Base-by-base conservation (phyloP, 2,329 filamentous ascomycete species). In the Mycosphaerella arachidis region DNA sequence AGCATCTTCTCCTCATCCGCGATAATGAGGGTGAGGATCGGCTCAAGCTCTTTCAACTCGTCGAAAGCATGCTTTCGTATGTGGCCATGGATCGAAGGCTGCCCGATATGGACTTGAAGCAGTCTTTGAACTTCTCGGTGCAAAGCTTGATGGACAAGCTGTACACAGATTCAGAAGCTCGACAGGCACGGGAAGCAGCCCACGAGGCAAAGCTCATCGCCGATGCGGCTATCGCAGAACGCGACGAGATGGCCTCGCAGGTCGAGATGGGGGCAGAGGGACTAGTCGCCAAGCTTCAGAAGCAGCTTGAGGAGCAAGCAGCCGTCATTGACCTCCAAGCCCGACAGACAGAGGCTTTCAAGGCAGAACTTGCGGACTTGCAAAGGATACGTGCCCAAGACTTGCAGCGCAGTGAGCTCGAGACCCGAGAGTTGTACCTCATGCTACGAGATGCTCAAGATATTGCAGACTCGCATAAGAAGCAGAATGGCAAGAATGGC, bases 381-480 rank as follows among this genome's bases (percentile, higher is more conserved):
- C 92, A 96, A 74, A 86, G 91, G 13, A 79, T 97, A 63, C 85
- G 93, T 62, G 89, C 90, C 18, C 92, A 95, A 74, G 93, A 97
- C 73, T 83, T 95, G 37, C 94, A 97, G 76, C 85, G 94, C 55
- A 96, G 96, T 71, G 94, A 99, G 76, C 80, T 99, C 31, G 94
- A 99, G 77, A 97, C 93, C 1, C 84, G 94, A 78, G 94, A 99
- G 76, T 79, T 99, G 24, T 99, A 97, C 75, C 88, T 99, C 58
- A 99, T 99, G 94, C 87, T 99, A 65, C 87, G 93, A 62, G 94
- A 99, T 76, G 93, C 94, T 40, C 93, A 97, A 76, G 93, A 99
- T 71, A 91, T 97, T 66, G 93, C 93, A 50, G 92, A 92, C 27
- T 92, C 93, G 3, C 90, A 91, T 69, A 90, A 91, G n/a, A 82